Evolutionary conservation across 768 basidiomycete species (phyloP).

Genomic region (Podaxis carcinomalis): DNA sequence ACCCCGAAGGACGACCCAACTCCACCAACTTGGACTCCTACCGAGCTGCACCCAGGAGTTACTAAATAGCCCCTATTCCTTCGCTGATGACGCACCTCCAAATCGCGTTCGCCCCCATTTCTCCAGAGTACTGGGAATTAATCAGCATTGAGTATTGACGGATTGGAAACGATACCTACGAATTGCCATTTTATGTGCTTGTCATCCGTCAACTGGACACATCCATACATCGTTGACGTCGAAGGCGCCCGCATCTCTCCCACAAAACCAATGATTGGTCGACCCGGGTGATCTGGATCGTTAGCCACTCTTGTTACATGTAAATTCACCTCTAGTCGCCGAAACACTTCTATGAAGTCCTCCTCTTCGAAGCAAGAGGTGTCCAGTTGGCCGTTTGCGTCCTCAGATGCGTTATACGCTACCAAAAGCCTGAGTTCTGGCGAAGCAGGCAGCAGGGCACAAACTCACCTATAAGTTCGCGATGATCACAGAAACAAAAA

Average conservation of each 20-base stretch:
- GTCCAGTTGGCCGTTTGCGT: constrained; percentile 18
- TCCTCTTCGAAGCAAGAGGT: constrained; percentile 45
- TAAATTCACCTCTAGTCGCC: constrained; percentile 43
- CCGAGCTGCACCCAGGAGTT: constrained; percentile 35
- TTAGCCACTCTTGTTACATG: constrained; percentile 33
- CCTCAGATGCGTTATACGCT: constrained; percentile 46
- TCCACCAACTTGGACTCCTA: constrained; percentile 58
- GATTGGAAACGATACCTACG: constrained; percentile 32
- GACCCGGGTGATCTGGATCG: constrained; percentile 44
- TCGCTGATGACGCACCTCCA: constrained; percentile 44
- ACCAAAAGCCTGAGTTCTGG: not conserved
- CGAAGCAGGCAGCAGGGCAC: constrained; percentile 11
- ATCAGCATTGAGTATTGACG: not conserved
- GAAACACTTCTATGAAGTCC: constrained; percentile 49
- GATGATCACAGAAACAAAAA: constrained; percentile 69
- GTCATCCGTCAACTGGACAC: constrained; percentile 53
- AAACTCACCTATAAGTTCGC: constrained; percentile 56
- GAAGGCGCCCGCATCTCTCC: constrained; percentile 45
- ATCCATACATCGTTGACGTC: constrained; percentile 46
- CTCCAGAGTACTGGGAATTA: constrained; percentile 41
- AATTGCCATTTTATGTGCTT: constrained; percentile 60
- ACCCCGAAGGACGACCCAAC: constrained; percentile 57
- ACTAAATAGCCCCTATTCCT: not conserved
- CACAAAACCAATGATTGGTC: constrained; percentile 49
- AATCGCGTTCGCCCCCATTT: constrained; percentile 39